Evolutionary conservation across 352 stramenopile genomes (phyloP).

Genomic region (Lagenidium sp.): DNA sequence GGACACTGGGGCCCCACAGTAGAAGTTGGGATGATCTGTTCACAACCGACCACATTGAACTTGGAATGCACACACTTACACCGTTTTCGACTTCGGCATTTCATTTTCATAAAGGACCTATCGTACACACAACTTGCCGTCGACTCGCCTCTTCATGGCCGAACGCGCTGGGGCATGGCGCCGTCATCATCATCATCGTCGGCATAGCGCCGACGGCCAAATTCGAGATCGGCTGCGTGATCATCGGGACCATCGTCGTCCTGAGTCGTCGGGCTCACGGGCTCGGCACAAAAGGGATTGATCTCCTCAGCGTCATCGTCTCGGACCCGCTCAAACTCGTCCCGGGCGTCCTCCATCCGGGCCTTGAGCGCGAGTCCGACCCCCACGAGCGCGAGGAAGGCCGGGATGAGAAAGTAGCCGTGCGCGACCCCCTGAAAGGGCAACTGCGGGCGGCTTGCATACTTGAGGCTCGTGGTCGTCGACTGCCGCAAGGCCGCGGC

Average conservation of each 20-base stretch:
- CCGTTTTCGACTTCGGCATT: too few species aligned
- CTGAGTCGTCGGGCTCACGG: conserved; percentile 10
- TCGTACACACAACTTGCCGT: too few species aligned
- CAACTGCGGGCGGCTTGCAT: not conserved
- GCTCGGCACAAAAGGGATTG: conserved; percentile 55
- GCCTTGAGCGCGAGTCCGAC: conserved; percentile 26
- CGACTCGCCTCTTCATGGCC: not conserved
- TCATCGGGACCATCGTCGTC: conserved; percentile 12
- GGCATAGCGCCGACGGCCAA: conserved; percentile 15
- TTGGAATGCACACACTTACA: too few species aligned
- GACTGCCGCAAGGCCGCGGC: too few species aligned
- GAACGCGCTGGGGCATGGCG: not conserved
- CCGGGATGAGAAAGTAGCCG: conserved; percentile 36
- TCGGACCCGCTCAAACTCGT: conserved; percentile 29
- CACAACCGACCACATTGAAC: too few species aligned
- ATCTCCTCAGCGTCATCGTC: conserved; percentile 44
- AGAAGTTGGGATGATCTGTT: too few species aligned
- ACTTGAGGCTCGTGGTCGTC: not conserved
- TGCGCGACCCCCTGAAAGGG: conserved; percentile 13
- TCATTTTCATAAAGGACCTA: too few species aligned
- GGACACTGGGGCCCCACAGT: too few species aligned
- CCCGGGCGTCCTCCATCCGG: not conserved
- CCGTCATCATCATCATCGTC: conserved; percentile 3
- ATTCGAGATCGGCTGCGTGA: conserved; percentile 27
- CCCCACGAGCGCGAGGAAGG: conserved; percentile 26